Conservation (phyloP, 2,329 filamentous ascomycete species). For the Trichoderma aggressivum region DNA sequence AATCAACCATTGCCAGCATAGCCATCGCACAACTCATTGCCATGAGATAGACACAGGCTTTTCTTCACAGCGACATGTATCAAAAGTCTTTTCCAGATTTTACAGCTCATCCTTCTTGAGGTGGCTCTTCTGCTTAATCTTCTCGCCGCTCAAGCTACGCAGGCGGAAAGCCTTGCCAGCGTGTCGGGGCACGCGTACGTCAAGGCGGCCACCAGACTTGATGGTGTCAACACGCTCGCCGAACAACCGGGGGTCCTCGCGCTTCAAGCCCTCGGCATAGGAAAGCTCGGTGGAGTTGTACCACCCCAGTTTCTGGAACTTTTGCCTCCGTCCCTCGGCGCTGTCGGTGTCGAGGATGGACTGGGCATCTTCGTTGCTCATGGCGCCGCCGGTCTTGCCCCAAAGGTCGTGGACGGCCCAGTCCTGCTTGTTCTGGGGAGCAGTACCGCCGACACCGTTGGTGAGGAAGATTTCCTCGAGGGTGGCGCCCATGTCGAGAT, state of each 20-base stretch:
- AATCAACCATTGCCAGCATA: background rate
- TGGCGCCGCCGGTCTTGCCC: conserved; percentile 12
- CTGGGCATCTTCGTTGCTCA: conserved; percentile 13
- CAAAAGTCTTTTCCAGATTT: background rate
- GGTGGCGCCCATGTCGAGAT: conserved; percentile 13
- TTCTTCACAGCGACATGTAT: background rate
- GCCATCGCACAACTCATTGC: background rate
- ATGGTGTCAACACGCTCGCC: conserved; percentile 7
- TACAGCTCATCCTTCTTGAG: conserved; percentile 8
- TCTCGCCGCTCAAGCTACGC: conserved; percentile 3
- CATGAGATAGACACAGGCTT: background rate
- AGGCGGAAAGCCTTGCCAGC: conserved; percentile 11
- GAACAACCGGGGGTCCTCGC: conserved; percentile 7
- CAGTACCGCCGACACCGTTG: conserved; percentile 12
- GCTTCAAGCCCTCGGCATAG: conserved; percentile 13
- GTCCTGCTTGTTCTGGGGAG: conserved; percentile 12
- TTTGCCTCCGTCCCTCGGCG: background rate
- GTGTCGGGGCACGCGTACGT: conserved; percentile 11
- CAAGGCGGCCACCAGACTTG: conserved; percentile 13
- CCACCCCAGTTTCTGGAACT: conserved; percentile 2
- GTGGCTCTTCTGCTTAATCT: conserved; percentile 8
- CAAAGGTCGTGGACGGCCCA: conserved; percentile 18
- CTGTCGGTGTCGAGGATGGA: conserved; percentile 10
- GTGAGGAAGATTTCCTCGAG: conserved; percentile 17
- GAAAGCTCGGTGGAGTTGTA: conserved; percentile 13